Evolutionary conservation across 257 asterid species (phyloP), one percentile per base, ranked within the genome.

Genomic region (Lycium barbarum): DNA sequence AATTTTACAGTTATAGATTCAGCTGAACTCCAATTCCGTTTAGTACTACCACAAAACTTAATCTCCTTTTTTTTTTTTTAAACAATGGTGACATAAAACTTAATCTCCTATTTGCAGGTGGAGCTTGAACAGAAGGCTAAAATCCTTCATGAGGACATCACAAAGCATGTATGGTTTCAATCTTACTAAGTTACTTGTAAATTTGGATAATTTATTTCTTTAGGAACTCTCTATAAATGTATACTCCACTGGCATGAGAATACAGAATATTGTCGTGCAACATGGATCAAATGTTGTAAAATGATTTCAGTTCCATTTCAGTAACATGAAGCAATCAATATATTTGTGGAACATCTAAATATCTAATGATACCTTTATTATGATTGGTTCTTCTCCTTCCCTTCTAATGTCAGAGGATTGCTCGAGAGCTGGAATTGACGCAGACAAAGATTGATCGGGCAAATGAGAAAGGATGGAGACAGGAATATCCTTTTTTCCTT

Each of bases 391-490:
- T 87, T 72, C 73, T 72, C 45, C 84, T 82, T 68, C 66, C 20
- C 47, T 54, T 78, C 85, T 40, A 53, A 55, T 85, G 47, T 86
- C 93, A 96, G 99, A 78, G 94, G 94, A 93, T 96, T 93, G 78
- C 26, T 53, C 90, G 88, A 89, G 94, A 96, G 87, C 90, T 95
- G 91, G 74, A 40, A 68, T 59, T 86, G 86, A 78, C 93, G 94
- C 86, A 81, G 74, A 79, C 43, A 18, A 92, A 61, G 84, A 91
- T 90, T 38, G 93, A 91, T 14, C 91, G 49, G 14, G 95, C 98
- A 86, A 92, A 93, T 85, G 99, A 93, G 88, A 93, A 94, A 92
- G 99, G 99, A 81, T 88, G 97, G 93, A 93, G 96, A 85, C 83
- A 88, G 4, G 90, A 93, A 95, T 96, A 96, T 96, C 99, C 99